Conservation (phyloP, 495 filamentous ascomycete genomes). For the Letharia columbiana region DNA sequence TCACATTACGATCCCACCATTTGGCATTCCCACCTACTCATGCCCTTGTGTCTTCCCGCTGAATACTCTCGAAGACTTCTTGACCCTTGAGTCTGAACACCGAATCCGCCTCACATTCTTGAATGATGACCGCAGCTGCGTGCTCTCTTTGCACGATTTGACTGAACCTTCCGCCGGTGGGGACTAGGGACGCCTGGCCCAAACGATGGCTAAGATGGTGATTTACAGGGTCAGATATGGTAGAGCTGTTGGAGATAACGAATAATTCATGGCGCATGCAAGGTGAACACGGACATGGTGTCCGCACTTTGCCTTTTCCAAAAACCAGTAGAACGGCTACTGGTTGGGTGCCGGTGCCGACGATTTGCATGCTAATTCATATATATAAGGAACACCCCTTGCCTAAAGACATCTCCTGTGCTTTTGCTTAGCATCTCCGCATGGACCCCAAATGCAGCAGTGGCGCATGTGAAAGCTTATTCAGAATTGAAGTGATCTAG, state of each 20-base stretch:
- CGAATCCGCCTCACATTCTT: neutral
- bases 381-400: neutral
- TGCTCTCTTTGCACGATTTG: neutral
- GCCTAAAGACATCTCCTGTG: neutral
- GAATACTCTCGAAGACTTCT: neutral
- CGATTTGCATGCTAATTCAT: neutral
- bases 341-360: neutral
- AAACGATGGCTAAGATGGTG: neutral
- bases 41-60: neutral
- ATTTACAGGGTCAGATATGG: neutral
- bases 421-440: neutral
- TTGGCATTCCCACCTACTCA: neutral
- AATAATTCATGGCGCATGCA: neutral
- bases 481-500: neutral
- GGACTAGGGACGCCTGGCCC: neutral
- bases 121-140: neutral
- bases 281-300: neutral
- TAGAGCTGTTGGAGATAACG: neutral
- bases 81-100: neutral
- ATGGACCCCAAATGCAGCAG: neutral
- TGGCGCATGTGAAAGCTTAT: neutral
- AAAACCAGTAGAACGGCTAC: neutral
- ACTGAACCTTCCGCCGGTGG: neutral
- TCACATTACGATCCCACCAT: neutral
- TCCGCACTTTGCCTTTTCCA: neutral